Conservation (phyloP, 208 protist species). For the Herpetomonas samuelpessoai region DNA sequence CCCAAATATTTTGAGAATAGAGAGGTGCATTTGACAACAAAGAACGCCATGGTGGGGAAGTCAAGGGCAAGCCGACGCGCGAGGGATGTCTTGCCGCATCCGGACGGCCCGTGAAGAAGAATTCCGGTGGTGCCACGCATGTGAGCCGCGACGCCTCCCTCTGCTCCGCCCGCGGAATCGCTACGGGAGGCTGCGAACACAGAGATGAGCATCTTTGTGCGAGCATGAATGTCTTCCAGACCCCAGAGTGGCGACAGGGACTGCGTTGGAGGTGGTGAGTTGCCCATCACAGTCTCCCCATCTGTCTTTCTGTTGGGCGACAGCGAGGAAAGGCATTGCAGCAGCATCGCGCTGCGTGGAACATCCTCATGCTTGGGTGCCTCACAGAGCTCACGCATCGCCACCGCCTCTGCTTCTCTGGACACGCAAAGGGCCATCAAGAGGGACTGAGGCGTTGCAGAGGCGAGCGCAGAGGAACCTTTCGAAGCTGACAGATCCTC, state of each 20-base stretch:
- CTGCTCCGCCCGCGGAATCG: neutral
- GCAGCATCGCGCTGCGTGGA: no score
- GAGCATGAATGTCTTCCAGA: constrained; percentile 28
- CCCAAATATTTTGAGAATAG: constrained; percentile 90
- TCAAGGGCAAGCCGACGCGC: constrained; percentile 25
- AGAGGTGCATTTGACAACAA: constrained; percentile 64
- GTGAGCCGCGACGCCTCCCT: constrained; percentile 6
- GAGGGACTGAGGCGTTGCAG: constrained; percentile 1
- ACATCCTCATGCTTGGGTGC: no score
- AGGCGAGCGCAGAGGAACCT: constrained; percentile 11
- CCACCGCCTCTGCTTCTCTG: neutral
- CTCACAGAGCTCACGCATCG: neutral
- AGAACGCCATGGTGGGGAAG: constrained; percentile 48
- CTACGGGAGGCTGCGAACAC: no score
- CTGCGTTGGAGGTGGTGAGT: neutral
- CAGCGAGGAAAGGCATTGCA: constrained; percentile 1
- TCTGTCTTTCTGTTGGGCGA: constrained; percentile 4
- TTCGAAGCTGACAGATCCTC: no score
- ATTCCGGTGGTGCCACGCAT: constrained; percentile 66
- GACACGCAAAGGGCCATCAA: neutral
- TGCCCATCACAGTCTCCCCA: neutral
- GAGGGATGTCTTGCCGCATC: constrained; percentile 78
- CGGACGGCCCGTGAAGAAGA: constrained; percentile 78
- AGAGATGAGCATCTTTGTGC: constrained; percentile 36
- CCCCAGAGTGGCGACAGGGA: constrained; percentile 37